Conservation (phyloP, 2,329 filamentous ascomycete genomes). For the Neopestalotiopsis sp. region DNA sequence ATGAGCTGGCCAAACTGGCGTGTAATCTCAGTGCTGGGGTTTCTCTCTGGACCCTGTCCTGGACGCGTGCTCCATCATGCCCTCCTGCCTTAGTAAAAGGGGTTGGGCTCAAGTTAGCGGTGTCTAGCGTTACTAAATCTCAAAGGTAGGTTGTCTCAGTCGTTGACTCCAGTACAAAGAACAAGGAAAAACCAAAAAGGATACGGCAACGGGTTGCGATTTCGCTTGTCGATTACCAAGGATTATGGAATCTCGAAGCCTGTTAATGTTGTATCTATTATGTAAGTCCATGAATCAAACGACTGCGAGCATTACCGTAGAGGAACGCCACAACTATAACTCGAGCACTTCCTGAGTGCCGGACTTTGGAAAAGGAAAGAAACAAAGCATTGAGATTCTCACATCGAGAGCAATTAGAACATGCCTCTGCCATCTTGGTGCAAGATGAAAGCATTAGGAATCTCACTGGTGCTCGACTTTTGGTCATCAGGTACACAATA, state of each 20-base stretch:
- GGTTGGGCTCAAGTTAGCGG: not conserved
- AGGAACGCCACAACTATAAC: no score
- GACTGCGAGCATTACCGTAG: no score
- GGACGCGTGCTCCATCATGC: not conserved
- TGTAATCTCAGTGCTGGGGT: not conserved
- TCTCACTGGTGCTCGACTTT: no score
- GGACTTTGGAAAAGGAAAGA: no score
- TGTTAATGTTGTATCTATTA: not conserved
- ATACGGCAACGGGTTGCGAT: not conserved
- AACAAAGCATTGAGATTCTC: no score
- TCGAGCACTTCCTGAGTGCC: no score
- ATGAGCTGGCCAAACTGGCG: no score
- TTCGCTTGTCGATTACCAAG: not conserved
- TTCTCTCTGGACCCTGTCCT: not conserved
- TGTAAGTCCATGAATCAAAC: not conserved
- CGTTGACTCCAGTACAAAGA: not conserved
- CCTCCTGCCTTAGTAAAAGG: constrained; percentile 1
- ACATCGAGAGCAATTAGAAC: no score
- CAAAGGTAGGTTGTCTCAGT: not conserved
- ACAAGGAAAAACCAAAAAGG: not conserved
- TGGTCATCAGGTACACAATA: no score
- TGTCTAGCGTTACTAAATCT: not conserved
- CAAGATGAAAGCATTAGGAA: no score
- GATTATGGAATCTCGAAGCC: not conserved
- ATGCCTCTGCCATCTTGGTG: no score